These are phyloP conservation scores for Lophiostoma macrostomum DNA, from an alignment of 495 filamentous ascomycete species.

Conservation along the genomic window DNA sequence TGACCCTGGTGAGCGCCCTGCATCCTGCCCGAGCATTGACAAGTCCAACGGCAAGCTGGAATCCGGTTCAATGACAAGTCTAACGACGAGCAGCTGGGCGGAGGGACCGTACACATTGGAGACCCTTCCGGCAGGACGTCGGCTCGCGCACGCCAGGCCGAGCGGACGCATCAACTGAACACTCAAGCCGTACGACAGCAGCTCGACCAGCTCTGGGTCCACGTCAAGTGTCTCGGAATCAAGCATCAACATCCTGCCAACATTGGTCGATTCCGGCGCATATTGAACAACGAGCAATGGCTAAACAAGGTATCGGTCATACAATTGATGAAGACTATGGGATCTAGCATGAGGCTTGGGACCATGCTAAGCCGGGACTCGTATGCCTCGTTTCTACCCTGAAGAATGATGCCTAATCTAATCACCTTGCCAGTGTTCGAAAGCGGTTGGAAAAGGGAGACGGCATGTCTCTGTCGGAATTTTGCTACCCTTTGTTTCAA, in stretches of 20 bases:
- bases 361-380: constrained; percentile 88
- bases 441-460: constrained; percentile 73
- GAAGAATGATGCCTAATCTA: neutral
- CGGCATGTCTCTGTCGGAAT: constrained; percentile 92
- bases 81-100: constrained; percentile 11
- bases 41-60: no score
- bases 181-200: constrained; percentile 77
- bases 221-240: constrained; percentile 61
- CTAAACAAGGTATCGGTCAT: constrained; percentile 64
- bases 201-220: constrained; percentile 70
- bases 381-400: constrained; percentile 56
- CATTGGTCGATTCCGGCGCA: constrained; percentile 47
- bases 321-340: constrained; percentile 70
- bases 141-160: constrained; percentile 58
- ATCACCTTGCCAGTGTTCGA: constrained; percentile 61
- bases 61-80: no score
- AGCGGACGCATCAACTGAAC: constrained; percentile 60
- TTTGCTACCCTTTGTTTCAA: constrained; percentile 88
- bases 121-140: constrained; percentile 78
- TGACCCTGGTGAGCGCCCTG: constrained; percentile 57
- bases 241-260: constrained; percentile 53
- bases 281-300: constrained; percentile 81
- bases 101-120: constrained; percentile 74
- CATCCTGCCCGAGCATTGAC: neutral
- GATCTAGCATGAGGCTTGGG: constrained; percentile 68